Percentiles rank a stretch among this genome's conserved stretches.
These are phyloP conservation scores for Leccinum rimulosum DNA, from an alignment of 768 basidiomycete genomes.

Conservation along the genomic window DNA sequence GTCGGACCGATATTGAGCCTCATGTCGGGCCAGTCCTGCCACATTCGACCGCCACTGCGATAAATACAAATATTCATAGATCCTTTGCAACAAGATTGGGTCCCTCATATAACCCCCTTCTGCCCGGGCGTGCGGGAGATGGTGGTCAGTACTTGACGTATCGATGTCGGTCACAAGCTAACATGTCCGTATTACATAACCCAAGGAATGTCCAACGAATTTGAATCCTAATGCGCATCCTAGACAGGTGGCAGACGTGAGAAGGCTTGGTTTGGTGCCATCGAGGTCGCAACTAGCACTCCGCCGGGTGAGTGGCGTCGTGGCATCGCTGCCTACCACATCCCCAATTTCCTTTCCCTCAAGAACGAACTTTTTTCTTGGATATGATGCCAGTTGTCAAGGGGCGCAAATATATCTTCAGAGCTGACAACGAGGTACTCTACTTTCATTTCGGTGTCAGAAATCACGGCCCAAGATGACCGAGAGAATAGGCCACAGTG, in stretches of 20 bases:
- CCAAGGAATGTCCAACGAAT: neutral
- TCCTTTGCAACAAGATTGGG: neutral
- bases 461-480: neutral
- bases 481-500: neutral
- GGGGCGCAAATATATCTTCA: neutral
- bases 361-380: neutral
- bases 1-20: neutral
- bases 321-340: neutral
- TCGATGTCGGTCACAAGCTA: neutral
- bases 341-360: neutral
- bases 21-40: neutral
- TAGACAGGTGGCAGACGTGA: neutral
- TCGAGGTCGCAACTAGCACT: neutral
- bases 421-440: neutral
- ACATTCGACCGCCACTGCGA: neutral
- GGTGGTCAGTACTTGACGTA: neutral
- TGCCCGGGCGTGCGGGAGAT: neutral
- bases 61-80: neutral
- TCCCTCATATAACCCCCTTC: neutral
- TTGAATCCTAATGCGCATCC: neutral
- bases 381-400: neutral
- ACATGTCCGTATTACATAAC: neutral
- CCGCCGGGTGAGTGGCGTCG: neutral
- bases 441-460: neutral
- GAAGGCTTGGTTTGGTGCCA: neutral